phyloP scores from a whole-genome alignment of 805 yeast genomes.

The Wickerhamiella sorbophila region DNA sequence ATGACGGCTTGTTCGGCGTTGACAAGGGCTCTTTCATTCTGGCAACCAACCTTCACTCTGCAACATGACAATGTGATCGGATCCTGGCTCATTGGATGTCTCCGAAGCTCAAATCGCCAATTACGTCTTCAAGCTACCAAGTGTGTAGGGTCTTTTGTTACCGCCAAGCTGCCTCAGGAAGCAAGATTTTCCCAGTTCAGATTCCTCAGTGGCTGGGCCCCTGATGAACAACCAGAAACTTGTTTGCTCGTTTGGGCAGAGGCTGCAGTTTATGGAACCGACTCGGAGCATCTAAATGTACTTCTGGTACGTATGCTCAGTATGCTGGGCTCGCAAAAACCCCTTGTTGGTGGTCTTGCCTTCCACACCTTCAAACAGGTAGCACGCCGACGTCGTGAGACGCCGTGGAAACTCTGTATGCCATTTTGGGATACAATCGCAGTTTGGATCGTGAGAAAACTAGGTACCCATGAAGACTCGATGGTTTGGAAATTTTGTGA shows the following conservation, averaged over 20 bases:
- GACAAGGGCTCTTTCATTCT: slow-evolving; percentile 17
- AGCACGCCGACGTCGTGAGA: slow-evolving; percentile 39
- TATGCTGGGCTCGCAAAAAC: not conserved
- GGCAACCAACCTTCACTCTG: slow-evolving; percentile 4
- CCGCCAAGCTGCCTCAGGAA: not conserved
- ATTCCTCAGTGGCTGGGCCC: not conserved
- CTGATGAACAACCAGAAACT: slow-evolving; percentile 15
- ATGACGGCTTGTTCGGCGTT: not conserved
- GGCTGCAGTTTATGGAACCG: slow-evolving; percentile 38
- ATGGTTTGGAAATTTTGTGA: slow-evolving; percentile 48
- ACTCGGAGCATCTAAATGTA: slow-evolving; percentile 55
- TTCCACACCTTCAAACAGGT: slow-evolving; percentile 47
- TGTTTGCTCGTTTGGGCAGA: slow-evolving; percentile 42
- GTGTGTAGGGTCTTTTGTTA: not conserved
- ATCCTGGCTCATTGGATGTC: slow-evolving; percentile 9
- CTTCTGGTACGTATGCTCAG: slow-evolving; percentile 26
- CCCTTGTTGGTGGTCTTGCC: slow-evolving; percentile 41
- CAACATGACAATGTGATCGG: slow-evolving; percentile 6
- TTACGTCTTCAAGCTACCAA: slow-evolving; percentile 5
- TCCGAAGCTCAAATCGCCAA: slow-evolving; percentile 4
- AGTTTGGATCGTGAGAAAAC: slow-evolving; percentile 40
- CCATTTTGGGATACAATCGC: slow-evolving; percentile 69
- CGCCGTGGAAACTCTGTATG: slow-evolving; percentile 68
- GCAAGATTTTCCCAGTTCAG: not conserved
- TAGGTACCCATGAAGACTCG: slow-evolving; percentile 34